Conservation (phyloP, 495 filamentous ascomycete genomes). For the Penicillium bialowiezense region DNA sequence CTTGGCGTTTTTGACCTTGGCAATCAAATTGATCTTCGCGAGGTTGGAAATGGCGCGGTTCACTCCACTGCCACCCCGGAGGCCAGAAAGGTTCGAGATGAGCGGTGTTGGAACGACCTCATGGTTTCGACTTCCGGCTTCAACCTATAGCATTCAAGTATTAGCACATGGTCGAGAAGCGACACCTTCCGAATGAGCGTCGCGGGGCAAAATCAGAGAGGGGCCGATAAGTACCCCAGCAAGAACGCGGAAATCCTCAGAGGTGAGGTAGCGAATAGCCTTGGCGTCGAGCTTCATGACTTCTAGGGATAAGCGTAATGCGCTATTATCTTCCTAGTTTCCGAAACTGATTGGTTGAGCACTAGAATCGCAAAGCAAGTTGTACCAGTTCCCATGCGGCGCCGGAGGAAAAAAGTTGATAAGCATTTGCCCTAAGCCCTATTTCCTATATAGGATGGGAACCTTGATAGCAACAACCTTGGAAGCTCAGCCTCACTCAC, state of each 20-base stretch:
- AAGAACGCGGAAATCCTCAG: conserved; percentile 93
- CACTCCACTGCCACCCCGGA: conserved; percentile 81
- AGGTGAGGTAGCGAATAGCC: conserved; percentile 83
- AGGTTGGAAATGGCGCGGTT: conserved; percentile 83
- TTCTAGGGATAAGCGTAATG: background rate
- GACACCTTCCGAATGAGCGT: conserved; percentile 31
- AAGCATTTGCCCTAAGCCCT: conserved; percentile 44
- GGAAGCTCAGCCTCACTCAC: background rate
- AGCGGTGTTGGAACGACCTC: conserved; percentile 90
- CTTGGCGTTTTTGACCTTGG: conserved; percentile 88
- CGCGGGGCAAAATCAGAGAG: conserved; percentile 18
- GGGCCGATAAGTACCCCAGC: conserved; percentile 63
- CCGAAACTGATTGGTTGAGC: conserved; percentile 3
- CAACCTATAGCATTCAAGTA: conserved; percentile 55
- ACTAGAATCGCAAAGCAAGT: conserved; percentile 8
- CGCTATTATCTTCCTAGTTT: background rate
- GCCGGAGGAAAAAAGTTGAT: conserved; percentile 34
- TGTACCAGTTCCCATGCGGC: conserved; percentile 13
- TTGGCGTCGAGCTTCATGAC: conserved; percentile 91
- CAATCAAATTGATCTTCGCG: conserved; percentile 90
- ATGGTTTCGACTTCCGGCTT: conserved; percentile 92
- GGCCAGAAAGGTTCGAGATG: conserved; percentile 76
- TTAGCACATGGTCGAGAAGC: conserved; percentile 11
- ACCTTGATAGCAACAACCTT: conserved; percentile 11
- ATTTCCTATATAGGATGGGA: conserved; percentile 30